Percentiles rank a stretch among this genome's conserved stretches.
Evolutionary conservation across 1,284 basidiomycete species (phyloP).

Genomic region (Puccinia horiana): DNA sequence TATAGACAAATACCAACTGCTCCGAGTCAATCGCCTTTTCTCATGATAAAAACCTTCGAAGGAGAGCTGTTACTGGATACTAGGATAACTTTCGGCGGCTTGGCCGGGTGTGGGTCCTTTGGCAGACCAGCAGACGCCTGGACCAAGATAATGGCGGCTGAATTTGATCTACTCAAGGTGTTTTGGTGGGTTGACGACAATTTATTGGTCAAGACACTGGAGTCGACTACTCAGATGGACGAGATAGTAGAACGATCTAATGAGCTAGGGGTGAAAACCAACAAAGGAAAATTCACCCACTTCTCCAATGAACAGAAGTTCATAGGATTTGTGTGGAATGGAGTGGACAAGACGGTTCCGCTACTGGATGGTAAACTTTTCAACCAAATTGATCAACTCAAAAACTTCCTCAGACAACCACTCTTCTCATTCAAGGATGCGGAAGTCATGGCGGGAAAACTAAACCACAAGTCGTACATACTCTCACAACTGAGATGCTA

Average conservation of each 20-base stretch:
- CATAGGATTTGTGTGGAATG: constrained; percentile 15
- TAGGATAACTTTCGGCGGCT: too few relatives aligned
- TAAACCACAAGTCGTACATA: background rate
- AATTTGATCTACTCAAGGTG: too few relatives aligned
- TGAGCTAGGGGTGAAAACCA: background rate
- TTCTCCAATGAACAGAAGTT: constrained; percentile 3
- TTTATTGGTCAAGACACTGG: too few relatives aligned
- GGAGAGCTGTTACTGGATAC: too few relatives aligned
- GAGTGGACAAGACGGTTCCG: background rate
- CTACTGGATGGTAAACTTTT: background rate
- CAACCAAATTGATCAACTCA: background rate
- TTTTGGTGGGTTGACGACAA: too few relatives aligned
- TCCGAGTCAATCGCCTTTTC: too few relatives aligned
- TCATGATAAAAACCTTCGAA: too few relatives aligned
- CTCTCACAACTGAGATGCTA: background rate
- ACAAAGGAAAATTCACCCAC: background rate
- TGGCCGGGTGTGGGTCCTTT: too few relatives aligned
- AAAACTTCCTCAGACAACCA: background rate
- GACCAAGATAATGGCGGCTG: background rate
- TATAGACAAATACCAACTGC: too few relatives aligned
- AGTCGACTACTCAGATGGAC: background rate
- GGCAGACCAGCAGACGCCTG: background rate
- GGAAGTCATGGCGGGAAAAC: background rate
- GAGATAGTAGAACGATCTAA: background rate
- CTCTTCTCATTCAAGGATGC: background rate